phyloP scores from a whole-genome alignment of 139 green algal genomes.

The Picochlorum sp. region DNA sequence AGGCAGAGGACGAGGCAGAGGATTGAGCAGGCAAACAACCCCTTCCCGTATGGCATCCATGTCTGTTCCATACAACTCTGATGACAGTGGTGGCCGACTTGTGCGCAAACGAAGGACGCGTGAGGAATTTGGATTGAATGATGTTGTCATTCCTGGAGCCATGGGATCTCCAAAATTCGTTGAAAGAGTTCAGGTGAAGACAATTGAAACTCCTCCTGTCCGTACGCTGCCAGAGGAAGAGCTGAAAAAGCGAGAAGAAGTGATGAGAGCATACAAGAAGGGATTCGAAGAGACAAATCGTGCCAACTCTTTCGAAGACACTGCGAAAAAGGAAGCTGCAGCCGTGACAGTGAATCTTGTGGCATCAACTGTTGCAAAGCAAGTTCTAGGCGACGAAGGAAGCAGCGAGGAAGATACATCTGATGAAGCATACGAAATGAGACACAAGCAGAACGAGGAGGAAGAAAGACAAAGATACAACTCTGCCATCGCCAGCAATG shows the following conservation, averaged over 20 bases:
- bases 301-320: no score
- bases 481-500: background rate
- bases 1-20: conserved; percentile 1
- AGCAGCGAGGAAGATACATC: conserved; percentile 21
- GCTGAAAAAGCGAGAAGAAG: conserved; percentile 18
- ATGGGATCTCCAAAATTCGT: conserved; percentile 36
- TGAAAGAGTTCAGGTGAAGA: conserved; percentile 31
- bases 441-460: conserved; percentile 11
- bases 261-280: conserved; percentile 9
- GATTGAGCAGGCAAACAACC: background rate
- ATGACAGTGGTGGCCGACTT: background rate
- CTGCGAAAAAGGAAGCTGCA: no score
- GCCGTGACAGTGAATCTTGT: no score
- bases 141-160: conserved; percentile 19
- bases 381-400: conserved; percentile 6
- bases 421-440: conserved; percentile 23
- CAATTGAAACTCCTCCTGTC: conserved; percentile 32
- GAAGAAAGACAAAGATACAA: conserved; percentile 9
- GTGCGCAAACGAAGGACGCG: conserved; percentile 13
- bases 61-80: background rate
- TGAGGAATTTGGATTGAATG: conserved; percentile 21
- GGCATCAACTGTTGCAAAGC: no score
- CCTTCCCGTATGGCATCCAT: conserved; percentile 14
- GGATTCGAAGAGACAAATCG: no score
- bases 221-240: conserved; percentile 11